A percentile compares a stretch with the other conserved stretches of the same genome.
phyloP scores from a whole-genome alignment of 805 yeast species.

The Saccharomycopsis amapae region DNA sequence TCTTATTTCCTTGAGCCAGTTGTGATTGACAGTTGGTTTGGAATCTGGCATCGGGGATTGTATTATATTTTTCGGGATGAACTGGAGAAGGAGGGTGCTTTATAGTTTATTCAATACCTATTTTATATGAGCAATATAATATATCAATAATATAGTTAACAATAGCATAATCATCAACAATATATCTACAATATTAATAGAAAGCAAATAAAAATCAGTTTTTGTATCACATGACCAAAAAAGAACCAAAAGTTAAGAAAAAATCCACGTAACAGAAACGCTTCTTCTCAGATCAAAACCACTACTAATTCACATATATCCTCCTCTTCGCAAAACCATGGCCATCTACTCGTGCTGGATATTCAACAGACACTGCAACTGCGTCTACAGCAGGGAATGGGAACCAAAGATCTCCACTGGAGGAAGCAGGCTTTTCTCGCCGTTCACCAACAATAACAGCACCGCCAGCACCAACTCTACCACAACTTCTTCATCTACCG shows the following conservation, averaged over 20 bases:
- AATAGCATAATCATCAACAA: no score
- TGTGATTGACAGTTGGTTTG: background rate
- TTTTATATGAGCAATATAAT: background rate
- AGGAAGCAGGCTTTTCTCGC: constrained; percentile 19
- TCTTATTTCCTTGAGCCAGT: constrained; percentile 18
- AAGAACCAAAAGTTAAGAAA: no score
- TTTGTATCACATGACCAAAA: background rate
- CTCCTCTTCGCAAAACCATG: no score
- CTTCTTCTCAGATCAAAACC: no score
- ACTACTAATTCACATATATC: no score
- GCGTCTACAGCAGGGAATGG: constrained; percentile 79
- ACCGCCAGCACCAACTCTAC: constrained; percentile 10
- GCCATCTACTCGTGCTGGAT: constrained; percentile 82
- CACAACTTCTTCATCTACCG: no score
- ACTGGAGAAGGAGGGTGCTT: background rate
- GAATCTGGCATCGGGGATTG: background rate
- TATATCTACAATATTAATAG: no score
- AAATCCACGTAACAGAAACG: no score
- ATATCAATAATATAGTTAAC: no score
- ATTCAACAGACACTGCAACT: constrained; percentile 87
- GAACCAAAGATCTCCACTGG: constrained; percentile 29
- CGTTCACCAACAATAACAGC: constrained; percentile 8
- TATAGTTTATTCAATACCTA: background rate
- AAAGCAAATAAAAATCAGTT: no score
- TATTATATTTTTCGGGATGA: background rate